Base-by-base conservation (phyloP, 2,329 filamentous ascomycete species). In the Sphaerulina populicola region DNA sequence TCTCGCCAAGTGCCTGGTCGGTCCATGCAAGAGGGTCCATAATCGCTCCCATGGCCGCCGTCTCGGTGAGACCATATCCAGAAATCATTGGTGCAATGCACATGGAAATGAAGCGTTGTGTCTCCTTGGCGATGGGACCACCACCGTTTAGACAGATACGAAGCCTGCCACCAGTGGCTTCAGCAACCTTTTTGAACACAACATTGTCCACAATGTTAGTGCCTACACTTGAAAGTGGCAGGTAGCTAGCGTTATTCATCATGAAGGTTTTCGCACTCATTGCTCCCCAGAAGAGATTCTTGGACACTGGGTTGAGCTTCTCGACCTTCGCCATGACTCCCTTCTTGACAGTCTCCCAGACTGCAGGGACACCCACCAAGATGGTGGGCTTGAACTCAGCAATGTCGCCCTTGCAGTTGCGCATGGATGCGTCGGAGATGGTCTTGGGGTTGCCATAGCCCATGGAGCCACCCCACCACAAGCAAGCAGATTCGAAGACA, bases 261-360 rank as follows among this genome's bases (percentile, higher is more conserved):
- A 84, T 70, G 68, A 82, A 81, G 60, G 71, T 72, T 71, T 84
- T 84, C 41, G 78, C 74, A 27, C 76, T 72, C 68, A 81, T 71
- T 10, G 79, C 80, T 46, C 76, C 79, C 81, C 81, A 84, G 77
- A 98, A 98, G 56, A 97, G 71, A 62, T 83, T 82, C 70, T 77
- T 83, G 52, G 84, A 77, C 38, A 97, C 52, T n/a, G 77, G 69
- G 63, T 82, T 83, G 55, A 85, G 79, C 52, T 78, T 74, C 65
- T 86, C 84, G 54, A 97, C 83, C 70, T 89, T 88, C 62, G 75
- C 72, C 57, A 91, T 75, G 63, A 98, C 86, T 49, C 93, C 93
- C 76, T 98, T 98, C 76, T 89, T 91, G 63, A 98, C 85, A 1
- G 88, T 90, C 72, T 98, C 93, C 90, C 91, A 98, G 30, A 98